Evolutionary conservation across 176 grass and related monocot genomes (phyloP), one percentile per base, ranked within the genome.

Genomic region (Alopecurus myosuroides): DNA sequence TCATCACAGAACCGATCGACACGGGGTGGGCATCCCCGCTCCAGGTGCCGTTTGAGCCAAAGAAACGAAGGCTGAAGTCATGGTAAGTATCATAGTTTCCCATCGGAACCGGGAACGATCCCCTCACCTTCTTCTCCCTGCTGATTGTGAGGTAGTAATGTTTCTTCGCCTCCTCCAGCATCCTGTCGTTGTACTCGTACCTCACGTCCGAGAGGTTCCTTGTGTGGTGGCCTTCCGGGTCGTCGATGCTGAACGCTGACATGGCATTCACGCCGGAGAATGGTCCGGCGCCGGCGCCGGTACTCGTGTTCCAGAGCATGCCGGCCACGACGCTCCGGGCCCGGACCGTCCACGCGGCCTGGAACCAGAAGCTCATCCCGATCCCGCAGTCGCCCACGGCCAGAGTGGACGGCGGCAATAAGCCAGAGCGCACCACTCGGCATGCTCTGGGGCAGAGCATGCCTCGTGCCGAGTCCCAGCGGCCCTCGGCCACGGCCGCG

Each of bases 311-410:
- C 87, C 83, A 71, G 1, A 94, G 76, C 49, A 44, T 41, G 20
- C 91, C 85, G 40, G 85, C 85, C 22, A 76, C 18, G 30, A 23
- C 37, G 18, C 82, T 94, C 15, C 89, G 84, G 9, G 76, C 55
- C 31, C 44, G 77, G 8, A 94, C 68, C 13, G 87, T 90, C 84
- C 88, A 92, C 6, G 34, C 51, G 6, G 71, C 20, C 5, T 89
- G 92, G 75, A 97, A 90, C 92, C 94, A 94, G 37, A 97, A 94
- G 41, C 86, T 81, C 82, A 94, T 85, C 23, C 92, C 52, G 26
- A 90, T 40, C 63, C 64, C 60, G 72, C 91, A 94, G 37, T 92
- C 82, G 3, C 40, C 48, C 34, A 90, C 88, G 45, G 17, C 30
- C 1, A 76, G 48, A 25, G 17, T 25, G 19, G 33, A 0, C 6